phyloP scores from a whole-genome alignment of 306 rosid genomes.

The Prunus salicina region DNA sequence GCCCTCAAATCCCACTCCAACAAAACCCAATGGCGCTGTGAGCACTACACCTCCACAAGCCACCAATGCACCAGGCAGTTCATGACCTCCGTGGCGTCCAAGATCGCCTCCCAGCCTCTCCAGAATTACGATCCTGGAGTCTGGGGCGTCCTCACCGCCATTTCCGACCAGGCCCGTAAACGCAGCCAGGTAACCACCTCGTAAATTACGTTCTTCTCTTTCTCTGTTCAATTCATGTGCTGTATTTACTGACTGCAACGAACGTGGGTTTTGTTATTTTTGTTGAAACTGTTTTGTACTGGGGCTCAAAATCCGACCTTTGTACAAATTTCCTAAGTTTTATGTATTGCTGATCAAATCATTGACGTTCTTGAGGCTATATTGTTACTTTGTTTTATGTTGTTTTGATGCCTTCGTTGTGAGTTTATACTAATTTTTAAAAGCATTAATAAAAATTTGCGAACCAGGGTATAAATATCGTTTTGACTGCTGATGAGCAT shows the following conservation, averaged over 20 bases:
- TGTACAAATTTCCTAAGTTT: neutral
- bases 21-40: neutral
- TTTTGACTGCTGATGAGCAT: constrained; percentile 72
- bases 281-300: neutral
- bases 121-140: constrained; percentile 58
- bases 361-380: neutral
- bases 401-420: neutral
- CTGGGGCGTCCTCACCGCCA: constrained; percentile 96
- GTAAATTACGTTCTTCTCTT: neutral
- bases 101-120: constrained; percentile 67
- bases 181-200: constrained; percentile 54
- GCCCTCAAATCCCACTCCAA: neutral
- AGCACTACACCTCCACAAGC: neutral
- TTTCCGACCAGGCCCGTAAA: constrained; percentile 78
- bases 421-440: neutral
- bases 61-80: constrained; percentile 34
- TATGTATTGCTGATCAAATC: neutral
- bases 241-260: neutral
- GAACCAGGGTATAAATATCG: constrained; percentile 72
- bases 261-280: neutral
- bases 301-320: neutral
- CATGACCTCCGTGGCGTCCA: constrained; percentile 63
- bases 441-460: neutral
- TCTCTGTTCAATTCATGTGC: neutral
- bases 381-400: neutral